Conservation (phyloP, 2,329 filamentous ascomycete genomes). For the Pseudogymnoascus pannorum region DNA sequence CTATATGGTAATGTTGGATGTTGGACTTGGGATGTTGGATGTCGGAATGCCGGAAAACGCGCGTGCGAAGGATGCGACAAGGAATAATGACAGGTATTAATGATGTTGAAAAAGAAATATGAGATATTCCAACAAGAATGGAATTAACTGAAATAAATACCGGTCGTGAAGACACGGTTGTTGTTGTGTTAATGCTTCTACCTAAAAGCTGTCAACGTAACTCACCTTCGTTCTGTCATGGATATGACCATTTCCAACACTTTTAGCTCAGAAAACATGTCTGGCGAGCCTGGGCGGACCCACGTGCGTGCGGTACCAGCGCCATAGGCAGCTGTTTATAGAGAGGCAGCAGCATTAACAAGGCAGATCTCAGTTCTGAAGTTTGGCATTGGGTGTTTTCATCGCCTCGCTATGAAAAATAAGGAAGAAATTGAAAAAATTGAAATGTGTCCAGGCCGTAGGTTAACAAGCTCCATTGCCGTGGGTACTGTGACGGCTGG, state of each 20-base stretch:
- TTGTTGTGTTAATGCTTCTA: constrained; percentile 8
- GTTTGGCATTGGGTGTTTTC: neutral
- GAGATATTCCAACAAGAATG: neutral
- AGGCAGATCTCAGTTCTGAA: neutral
- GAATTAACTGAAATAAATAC: constrained; percentile 1
- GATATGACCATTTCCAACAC: neutral
- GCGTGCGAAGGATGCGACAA: neutral
- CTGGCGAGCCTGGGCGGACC: neutral
- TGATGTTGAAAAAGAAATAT: neutral
- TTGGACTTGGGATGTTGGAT: neutral
- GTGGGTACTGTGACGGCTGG: neutral
- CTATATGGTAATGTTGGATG: neutral
- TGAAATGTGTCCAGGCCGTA: neutral
- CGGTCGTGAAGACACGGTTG: constrained; percentile 5
- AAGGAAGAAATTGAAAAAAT: neutral
- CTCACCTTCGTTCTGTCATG: neutral
- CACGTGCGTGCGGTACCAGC: constrained; percentile 1
- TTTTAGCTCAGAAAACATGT: constrained; percentile 1
- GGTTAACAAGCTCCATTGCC: neutral
- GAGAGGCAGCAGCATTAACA: constrained; percentile 4
- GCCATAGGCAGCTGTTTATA: constrained; percentile 1
- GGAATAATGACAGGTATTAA: neutral
- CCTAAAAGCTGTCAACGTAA: neutral
- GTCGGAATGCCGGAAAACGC: neutral
- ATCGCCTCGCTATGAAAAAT: neutral